phyloP scores from a whole-genome alignment of 2,329 filamentous ascomycete genomes.

The Penicillium sp. region DNA sequence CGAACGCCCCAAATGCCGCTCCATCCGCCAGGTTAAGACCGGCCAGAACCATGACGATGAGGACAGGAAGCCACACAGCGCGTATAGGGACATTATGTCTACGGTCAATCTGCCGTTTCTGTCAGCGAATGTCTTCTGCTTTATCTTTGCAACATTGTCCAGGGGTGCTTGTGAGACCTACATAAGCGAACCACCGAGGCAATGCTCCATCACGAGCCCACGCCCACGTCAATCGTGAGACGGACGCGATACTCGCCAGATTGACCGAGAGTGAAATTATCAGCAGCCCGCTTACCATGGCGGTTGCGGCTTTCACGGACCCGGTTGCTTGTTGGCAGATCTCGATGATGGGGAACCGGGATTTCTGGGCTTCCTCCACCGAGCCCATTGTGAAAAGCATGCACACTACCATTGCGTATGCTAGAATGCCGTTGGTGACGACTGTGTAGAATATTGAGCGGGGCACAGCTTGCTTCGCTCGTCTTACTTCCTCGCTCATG shows the following conservation, averaged over 20 bases:
- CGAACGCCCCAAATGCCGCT: slow-evolving; percentile 40
- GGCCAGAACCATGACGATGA: slow-evolving; percentile 34
- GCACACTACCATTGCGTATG: slow-evolving; percentile 42
- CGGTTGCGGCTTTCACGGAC: slow-evolving; percentile 41
- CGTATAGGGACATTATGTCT: slow-evolving; percentile 35
- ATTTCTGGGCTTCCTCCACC: slow-evolving; percentile 31
- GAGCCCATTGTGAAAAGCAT: slow-evolving; percentile 47
- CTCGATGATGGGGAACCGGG: slow-evolving; percentile 43
- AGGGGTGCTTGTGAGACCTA: background rate
- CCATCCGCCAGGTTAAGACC: slow-evolving; percentile 41
- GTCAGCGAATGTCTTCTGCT: background rate
- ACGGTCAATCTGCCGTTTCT: slow-evolving; percentile 27
- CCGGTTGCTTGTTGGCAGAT: slow-evolving; percentile 42
- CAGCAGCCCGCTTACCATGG: slow-evolving; percentile 32
- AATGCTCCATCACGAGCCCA: slow-evolving; percentile 50
- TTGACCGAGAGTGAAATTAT: slow-evolving; percentile 40
- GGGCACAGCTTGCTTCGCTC: slow-evolving; percentile 47
- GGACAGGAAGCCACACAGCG: slow-evolving; percentile 35
- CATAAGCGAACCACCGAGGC: slow-evolving; percentile 29
- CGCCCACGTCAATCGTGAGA: slow-evolving; percentile 49
- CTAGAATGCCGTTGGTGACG: slow-evolving; percentile 43
- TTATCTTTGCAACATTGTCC: background rate
- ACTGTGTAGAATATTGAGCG: slow-evolving; percentile 46
- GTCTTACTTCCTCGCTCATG: slow-evolving; percentile 47
- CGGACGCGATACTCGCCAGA: slow-evolving; percentile 46